Conservation (phyloP, 2,329 filamentous ascomycete species). For the Exophiala mesophila region DNA sequence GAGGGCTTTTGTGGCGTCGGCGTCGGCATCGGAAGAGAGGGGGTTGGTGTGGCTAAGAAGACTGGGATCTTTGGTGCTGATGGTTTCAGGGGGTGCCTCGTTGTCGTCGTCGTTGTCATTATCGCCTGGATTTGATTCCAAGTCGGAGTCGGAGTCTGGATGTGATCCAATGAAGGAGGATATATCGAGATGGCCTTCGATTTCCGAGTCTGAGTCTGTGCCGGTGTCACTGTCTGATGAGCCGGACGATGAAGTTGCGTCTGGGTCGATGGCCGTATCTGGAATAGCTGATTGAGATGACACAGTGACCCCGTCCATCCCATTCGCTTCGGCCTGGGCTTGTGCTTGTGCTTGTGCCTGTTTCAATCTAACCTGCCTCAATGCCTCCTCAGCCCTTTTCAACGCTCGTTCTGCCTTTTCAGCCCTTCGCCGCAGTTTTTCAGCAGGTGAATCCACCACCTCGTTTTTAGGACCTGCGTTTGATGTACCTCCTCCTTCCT, state of each 20-base stretch:
- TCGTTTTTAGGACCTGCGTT: constrained; percentile 22
- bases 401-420: constrained; percentile 38
- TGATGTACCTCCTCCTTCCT: background rate
- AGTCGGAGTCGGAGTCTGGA: constrained; percentile 17
- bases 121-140: constrained; percentile 7
- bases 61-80: constrained; percentile 36
- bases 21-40: constrained; percentile 32
- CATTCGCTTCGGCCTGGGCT: background rate
- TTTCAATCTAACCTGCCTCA: constrained; percentile 9
- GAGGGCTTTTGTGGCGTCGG: constrained; percentile 24
- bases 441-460: constrained; percentile 27
- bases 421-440: constrained; percentile 38
- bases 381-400: constrained; percentile 18
- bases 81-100: constrained; percentile 34
- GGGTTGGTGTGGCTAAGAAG: constrained; percentile 34
- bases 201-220: constrained; percentile 14
- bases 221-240: constrained; percentile 19
- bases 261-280: constrained; percentile 5
- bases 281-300: constrained; percentile 7
- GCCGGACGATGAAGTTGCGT: constrained; percentile 17
- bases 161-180: too few relatives aligned
- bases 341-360: background rate
- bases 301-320: background rate
- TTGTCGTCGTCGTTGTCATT: constrained; percentile 33
- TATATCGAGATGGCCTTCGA: too few relatives aligned